Conservation (phyloP, 2,329 filamentous ascomycete species). For the Ophiostoma himal-ulmi region DNA sequence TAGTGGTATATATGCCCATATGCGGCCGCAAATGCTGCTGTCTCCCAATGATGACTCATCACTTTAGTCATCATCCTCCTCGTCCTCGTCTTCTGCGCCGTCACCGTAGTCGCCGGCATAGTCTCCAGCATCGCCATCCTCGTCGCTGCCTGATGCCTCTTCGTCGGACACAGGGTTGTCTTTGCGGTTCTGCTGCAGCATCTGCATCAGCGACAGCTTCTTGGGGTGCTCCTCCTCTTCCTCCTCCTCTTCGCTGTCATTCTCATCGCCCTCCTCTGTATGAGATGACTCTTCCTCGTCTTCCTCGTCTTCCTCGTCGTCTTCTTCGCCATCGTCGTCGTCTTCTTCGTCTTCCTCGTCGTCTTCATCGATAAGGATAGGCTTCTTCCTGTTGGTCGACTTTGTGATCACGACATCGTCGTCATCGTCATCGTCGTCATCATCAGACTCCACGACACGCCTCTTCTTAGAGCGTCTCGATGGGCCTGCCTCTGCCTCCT, state of each 20-base stretch:
- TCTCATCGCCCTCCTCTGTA: constrained; percentile 10
- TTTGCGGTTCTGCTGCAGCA: constrained; percentile 15
- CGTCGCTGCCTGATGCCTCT: neutral
- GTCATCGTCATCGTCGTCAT: neutral
- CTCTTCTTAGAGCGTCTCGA: constrained; percentile 10
- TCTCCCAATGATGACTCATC: constrained; percentile 3
- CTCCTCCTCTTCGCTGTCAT: neutral
- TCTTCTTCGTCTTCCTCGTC: neutral
- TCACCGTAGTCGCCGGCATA: constrained; percentile 11
- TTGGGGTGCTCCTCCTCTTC: constrained; percentile 4
- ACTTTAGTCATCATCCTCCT: neutral
- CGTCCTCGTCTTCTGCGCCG: neutral
- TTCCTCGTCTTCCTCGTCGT: neutral
- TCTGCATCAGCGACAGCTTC: constrained; percentile 21
- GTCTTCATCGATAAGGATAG: neutral
- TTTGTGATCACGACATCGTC: neutral
- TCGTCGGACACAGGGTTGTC: constrained; percentile 16
- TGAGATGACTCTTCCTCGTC: constrained; percentile 11
- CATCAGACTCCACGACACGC: neutral
- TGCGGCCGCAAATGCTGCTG: neutral
- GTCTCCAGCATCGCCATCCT: neutral
- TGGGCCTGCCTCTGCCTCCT: neutral
- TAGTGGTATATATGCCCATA: neutral
- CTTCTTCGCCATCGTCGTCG: neutral
- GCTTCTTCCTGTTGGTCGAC: neutral